Evolutionary conservation across 768 basidiomycete genomes (phyloP).

Genomic region (Mrakia gelida): DNA sequence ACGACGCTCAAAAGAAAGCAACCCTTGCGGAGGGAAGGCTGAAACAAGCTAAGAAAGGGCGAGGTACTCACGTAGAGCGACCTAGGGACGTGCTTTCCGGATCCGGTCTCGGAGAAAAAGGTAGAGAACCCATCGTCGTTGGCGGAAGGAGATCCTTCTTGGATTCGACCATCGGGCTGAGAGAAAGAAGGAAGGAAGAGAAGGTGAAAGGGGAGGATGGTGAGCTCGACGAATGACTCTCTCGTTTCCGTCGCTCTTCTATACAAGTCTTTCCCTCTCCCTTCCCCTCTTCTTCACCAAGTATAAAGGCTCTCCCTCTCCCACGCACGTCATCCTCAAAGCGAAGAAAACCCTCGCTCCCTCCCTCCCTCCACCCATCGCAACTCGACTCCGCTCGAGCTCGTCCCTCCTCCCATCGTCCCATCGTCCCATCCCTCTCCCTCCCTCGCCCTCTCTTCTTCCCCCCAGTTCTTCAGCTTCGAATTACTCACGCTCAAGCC

Average conservation of each 20-base stretch:
- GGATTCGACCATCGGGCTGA: constrained; percentile 90
- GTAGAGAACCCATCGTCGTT: constrained; percentile 93
- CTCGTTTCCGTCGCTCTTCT: too few relatives aligned
- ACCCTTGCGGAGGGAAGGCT: not conserved
- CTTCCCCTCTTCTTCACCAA: too few relatives aligned
- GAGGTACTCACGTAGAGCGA: constrained; percentile 74
- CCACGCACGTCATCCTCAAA: too few relatives aligned
- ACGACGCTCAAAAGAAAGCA: not conserved
- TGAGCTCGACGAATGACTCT: not conserved
- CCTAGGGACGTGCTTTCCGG: constrained; percentile 95
- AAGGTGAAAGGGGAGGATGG: not conserved
- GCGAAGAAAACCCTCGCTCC: too few relatives aligned
- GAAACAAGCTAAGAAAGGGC: not conserved
- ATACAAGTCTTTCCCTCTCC: too few relatives aligned
- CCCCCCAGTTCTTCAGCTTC: too few relatives aligned
- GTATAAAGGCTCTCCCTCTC: too few relatives aligned
- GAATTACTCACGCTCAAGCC: constrained; percentile 77
- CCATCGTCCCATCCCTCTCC: not conserved
- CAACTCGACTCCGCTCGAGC: not conserved
- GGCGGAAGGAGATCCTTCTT: constrained; percentile 67
- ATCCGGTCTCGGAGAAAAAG: constrained; percentile 97
- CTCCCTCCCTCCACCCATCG: too few relatives aligned
- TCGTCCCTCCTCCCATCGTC: not conserved
- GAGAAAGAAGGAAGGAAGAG: not conserved
- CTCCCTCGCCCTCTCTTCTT: not conserved